These are phyloP conservation scores for Microthyrium microscopicum DNA, from an alignment of 2,329 filamentous ascomycete genomes.

Conservation along the genomic window DNA sequence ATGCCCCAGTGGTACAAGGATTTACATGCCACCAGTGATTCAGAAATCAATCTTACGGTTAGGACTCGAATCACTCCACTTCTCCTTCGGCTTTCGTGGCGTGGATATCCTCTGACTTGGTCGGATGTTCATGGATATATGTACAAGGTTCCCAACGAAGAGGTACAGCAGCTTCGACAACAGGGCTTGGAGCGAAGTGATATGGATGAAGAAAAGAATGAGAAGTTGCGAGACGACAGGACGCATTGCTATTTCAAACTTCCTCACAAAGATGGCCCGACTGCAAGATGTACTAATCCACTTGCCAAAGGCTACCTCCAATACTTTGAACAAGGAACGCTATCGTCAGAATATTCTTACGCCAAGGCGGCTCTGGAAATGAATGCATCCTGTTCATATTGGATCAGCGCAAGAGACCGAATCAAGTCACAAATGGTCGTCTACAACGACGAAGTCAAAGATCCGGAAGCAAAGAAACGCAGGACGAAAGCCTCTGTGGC, in stretches of 20 bases:
- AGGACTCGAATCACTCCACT: conserved; percentile 77
- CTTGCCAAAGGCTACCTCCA: conserved; percentile 79
- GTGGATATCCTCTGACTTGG: conserved; percentile 80
- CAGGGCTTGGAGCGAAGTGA: conserved; percentile 58
- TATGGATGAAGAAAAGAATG: conserved; percentile 58
- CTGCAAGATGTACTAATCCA: conserved; percentile 68
- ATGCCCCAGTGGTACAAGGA: conserved; percentile 96
- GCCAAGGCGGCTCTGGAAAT: conserved; percentile 93
- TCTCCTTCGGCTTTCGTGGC: conserved; percentile 71
- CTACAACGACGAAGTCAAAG: conserved; percentile 47
- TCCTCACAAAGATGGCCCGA: conserved; percentile 87
- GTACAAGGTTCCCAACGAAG: conserved; percentile 51
- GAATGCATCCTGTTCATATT: conserved; percentile 98
- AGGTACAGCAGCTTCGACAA: neutral
- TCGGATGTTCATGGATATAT: conserved; percentile 89
- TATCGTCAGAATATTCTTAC: conserved; percentile 76
- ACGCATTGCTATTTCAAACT: conserved; percentile 70
- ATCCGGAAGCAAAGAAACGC: conserved; percentile 12
- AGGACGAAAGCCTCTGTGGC: conserved; percentile 32
- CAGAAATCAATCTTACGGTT: conserved; percentile 60
- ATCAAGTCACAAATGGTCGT: conserved; percentile 95
- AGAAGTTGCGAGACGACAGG: conserved; percentile 47
- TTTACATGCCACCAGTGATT: conserved; percentile 51
- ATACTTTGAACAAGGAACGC: conserved; percentile 78
- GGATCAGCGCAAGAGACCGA: conserved; percentile 87